Evolutionary conservation across 345 rosid species (phyloP).

Genomic region (Passiflora organensis): DNA sequence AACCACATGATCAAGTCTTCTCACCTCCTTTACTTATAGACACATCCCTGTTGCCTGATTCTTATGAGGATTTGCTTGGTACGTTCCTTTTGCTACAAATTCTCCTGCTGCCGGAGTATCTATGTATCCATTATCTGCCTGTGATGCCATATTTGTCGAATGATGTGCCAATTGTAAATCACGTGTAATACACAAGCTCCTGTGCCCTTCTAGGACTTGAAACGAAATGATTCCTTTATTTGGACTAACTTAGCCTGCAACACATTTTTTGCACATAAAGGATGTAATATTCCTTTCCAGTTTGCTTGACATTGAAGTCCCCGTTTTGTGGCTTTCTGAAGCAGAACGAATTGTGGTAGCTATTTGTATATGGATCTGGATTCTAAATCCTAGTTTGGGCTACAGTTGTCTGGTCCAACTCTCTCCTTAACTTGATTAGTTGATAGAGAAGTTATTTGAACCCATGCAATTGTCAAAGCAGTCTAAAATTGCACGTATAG

Average conservation of each 20-base stretch:
- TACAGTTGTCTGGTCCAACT: too few species aligned
- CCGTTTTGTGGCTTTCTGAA: background rate
- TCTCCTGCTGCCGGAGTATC: conserved; percentile 1
- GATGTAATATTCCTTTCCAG: background rate
- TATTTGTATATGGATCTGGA: background rate
- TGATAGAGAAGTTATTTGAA: too few species aligned
- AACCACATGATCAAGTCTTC: conserved; percentile 61
- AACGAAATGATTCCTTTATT: background rate
- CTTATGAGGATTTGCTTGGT: conserved; percentile 94
- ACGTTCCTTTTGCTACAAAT: conserved; percentile 20
- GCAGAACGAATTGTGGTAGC: too few species aligned
- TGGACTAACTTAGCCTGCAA: background rate
- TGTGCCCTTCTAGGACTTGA: conserved; percentile 8
- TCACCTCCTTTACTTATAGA: conserved; percentile 92
- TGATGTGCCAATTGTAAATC: background rate
- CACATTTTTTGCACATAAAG: background rate
- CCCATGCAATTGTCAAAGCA: too few species aligned
- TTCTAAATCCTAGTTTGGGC: too few species aligned
- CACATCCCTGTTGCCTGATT: conserved; percentile 58
- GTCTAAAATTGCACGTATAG: too few species aligned
- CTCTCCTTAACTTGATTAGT: too few species aligned
- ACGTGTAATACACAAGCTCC: background rate
- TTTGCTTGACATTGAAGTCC: background rate
- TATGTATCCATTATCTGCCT: background rate
- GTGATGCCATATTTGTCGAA: background rate